Conservation (phyloP, 2,329 filamentous ascomycete species). For the Venturia carpophila region DNA sequence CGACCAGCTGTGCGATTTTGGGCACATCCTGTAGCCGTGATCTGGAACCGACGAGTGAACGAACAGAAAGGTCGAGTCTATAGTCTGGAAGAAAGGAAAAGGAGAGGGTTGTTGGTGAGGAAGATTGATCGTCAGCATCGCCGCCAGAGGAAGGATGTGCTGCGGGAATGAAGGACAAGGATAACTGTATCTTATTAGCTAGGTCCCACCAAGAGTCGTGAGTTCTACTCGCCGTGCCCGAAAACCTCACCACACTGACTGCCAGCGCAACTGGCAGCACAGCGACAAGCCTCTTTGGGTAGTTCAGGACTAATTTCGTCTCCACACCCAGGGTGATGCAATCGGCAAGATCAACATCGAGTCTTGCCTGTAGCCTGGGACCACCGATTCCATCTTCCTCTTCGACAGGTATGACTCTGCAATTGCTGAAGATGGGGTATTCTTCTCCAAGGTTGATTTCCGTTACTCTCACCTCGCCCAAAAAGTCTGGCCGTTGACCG, state of each 20-base stretch:
- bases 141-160: slow-evolving; percentile 27
- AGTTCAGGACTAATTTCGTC: slow-evolving; percentile 90
- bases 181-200: slow-evolving; percentile 41
- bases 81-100: slow-evolving; percentile 93
- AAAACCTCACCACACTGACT: slow-evolving; percentile 88
- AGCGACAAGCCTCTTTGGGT: slow-evolving; percentile 80
- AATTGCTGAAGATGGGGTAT: slow-evolving; percentile 98
- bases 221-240: slow-evolving; percentile 54
- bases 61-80: slow-evolving; percentile 71
- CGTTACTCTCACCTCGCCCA: slow-evolving; percentile 88
- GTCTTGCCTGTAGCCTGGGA: slow-evolving; percentile 77
- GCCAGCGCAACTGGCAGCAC: slow-evolving; percentile 86
- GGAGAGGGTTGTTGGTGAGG: slow-evolving; percentile 70
- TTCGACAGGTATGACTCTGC: slow-evolving; percentile 85
- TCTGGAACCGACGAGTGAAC: slow-evolving; percentile 71
- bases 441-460: slow-evolving; percentile 93
- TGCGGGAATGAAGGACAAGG: slow-evolving; percentile 82
- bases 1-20: slow-evolving; percentile 79
- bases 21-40: slow-evolving; percentile 76
- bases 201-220: background rate
- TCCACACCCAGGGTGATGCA: slow-evolving; percentile 92
- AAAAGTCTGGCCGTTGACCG: slow-evolving; percentile 76
- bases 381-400: slow-evolving; percentile 52
- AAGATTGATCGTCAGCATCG: slow-evolving; percentile 34
- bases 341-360: slow-evolving; percentile 96